These are phyloP conservation scores for Vitis riparia DNA, from an alignment of 164 flowering plant genomes.

Conservation along the genomic window DNA sequence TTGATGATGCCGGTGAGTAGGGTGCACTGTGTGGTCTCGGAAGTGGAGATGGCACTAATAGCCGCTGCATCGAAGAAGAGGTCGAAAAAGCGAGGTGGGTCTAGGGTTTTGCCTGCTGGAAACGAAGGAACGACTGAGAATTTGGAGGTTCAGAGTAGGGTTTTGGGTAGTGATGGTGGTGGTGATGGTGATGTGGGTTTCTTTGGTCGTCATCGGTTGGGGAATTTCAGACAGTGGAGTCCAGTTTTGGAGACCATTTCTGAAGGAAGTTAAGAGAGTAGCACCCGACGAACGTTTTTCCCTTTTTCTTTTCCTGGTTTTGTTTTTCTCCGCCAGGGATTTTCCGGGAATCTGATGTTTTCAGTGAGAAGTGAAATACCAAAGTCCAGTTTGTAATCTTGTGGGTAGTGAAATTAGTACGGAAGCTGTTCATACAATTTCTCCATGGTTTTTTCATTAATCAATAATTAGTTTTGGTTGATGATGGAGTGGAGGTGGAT, in stretches of 20 bases:
- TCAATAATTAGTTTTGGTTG: no score
- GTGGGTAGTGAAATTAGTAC: no score
- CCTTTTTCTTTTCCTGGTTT: no score
- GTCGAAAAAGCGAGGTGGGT: neutral
- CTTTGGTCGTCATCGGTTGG: conserved; percentile 1
- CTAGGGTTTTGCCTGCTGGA: conserved; percentile 13
- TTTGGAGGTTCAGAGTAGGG: neutral
- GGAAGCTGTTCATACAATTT: no score
- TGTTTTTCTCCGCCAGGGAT: no score
- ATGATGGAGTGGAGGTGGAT: no score
- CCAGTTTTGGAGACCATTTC: conserved; percentile 41
- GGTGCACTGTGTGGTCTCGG: conserved; percentile 27
- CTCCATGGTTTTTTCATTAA: no score
- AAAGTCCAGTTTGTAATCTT: no score
- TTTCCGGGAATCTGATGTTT: no score
- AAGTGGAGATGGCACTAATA: conserved; percentile 28
- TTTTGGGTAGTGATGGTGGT: neutral
- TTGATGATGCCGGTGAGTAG: conserved; percentile 31
- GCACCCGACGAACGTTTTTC: no score
- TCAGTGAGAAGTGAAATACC: no score
- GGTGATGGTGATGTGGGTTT: neutral
- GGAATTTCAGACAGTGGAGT: conserved; percentile 22
- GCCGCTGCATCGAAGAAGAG: conserved; percentile 15
- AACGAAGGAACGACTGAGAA: neutral
- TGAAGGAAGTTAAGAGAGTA: conserved; percentile 8